Evolutionary conservation across 768 basidiomycete genomes (phyloP).

Genomic region (Tubosaeta sp.): DNA sequence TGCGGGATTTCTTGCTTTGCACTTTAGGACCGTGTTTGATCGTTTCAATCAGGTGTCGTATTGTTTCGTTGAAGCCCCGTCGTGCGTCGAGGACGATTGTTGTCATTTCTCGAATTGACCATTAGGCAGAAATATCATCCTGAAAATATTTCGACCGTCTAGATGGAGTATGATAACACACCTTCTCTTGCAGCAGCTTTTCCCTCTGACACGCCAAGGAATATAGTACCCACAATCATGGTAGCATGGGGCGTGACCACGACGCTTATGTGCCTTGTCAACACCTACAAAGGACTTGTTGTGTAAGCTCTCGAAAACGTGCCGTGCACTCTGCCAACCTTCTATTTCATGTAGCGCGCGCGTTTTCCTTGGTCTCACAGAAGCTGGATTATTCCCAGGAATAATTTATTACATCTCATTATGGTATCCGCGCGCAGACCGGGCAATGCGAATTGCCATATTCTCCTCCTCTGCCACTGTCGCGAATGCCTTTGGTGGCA

Average conservation of each 20-base stretch:
- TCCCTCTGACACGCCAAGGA: constrained; percentile 6
- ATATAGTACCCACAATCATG: constrained; percentile 39
- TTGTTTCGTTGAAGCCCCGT: constrained; percentile 35
- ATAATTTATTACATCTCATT: constrained; percentile 46
- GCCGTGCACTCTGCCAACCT: neutral
- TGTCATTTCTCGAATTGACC: constrained; percentile 1
- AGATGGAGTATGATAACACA: constrained; percentile 29
- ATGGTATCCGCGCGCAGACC: constrained; percentile 59
- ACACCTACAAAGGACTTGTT: constrained; percentile 28
- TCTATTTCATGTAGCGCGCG: constrained; percentile 27
- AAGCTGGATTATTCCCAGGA: constrained; percentile 43
- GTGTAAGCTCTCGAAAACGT: constrained; percentile 21
- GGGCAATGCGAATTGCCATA: constrained; percentile 55
- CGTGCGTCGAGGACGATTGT: constrained; percentile 22
- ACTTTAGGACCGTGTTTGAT: neutral
- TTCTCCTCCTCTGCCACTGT: constrained; percentile 64
- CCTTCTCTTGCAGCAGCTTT: neutral
- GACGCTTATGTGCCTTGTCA: constrained; percentile 37
- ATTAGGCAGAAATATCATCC: constrained; percentile 31
- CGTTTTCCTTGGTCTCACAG: constrained; percentile 44
- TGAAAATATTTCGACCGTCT: constrained; percentile 35
- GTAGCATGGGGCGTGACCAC: constrained; percentile 37
- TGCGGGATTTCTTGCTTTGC: constrained; percentile 6
- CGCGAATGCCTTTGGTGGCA: constrained; percentile 50
- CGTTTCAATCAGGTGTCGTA: constrained; percentile 31